These are phyloP conservation scores for Penicillium lagena DNA, from an alignment of 495 filamentous ascomycete species.

Conservation along the genomic window DNA sequence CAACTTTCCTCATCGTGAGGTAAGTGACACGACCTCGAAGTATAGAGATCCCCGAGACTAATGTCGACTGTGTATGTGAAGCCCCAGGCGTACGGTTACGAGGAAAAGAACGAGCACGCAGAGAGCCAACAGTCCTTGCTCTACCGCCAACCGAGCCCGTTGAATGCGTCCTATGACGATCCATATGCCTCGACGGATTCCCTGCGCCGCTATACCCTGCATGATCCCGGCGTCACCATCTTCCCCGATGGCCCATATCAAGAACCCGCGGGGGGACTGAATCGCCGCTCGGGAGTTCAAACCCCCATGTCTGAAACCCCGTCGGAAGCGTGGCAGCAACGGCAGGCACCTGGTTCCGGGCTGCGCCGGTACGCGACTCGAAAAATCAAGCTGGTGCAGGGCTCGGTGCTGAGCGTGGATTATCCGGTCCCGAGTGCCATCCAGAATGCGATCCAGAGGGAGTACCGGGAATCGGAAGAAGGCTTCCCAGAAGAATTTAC, in stretches of 20 bases:
- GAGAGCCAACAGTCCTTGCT: slow-evolving; percentile 22
- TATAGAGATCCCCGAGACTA: too few relatives aligned
- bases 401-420: slow-evolving; percentile 91
- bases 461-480: slow-evolving; percentile 83
- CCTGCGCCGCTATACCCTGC: slow-evolving; percentile 29
- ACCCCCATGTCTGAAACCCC: slow-evolving; percentile 31
- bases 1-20: slow-evolving; percentile 4
- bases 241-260: slow-evolving; percentile 44
- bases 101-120: slow-evolving; percentile 21
- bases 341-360: slow-evolving; percentile 61
- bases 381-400: slow-evolving; percentile 94
- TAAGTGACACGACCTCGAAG: background rate
- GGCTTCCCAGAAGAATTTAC: slow-evolving; percentile 77
- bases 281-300: slow-evolving; percentile 13
- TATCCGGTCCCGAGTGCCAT: slow-evolving; percentile 97
- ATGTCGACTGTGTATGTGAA: background rate
- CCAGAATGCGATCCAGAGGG: slow-evolving; percentile 89
- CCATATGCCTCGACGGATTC: slow-evolving; percentile 56
- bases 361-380: slow-evolving; percentile 87
- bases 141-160: slow-evolving; percentile 45
- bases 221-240: slow-evolving; percentile 25
- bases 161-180: slow-evolving; percentile 63
- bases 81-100: slow-evolving; percentile 20
- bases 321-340: slow-evolving; percentile 73
- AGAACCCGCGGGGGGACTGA: slow-evolving; percentile 43